phyloP scores from a whole-genome alignment of 2,329 filamentous ascomycete genomes.

The Paraphaeosphaeria sporulosa region DNA sequence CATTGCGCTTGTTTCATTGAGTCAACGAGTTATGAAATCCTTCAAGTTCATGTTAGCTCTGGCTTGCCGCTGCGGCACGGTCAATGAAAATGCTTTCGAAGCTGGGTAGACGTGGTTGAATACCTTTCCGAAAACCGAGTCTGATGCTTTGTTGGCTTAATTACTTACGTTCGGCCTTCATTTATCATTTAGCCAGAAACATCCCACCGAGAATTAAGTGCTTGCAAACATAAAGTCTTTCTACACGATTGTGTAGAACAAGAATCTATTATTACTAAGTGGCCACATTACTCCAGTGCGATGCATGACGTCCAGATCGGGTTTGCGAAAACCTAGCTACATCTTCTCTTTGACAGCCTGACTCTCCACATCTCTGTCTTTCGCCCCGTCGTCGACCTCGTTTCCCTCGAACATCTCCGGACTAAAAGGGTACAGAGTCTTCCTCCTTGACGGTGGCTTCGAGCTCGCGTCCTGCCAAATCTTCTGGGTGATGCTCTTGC shows the following conservation, averaged over 20 bases:
- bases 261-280: background rate
- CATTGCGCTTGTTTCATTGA: background rate
- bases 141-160: no score
- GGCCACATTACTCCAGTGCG: background rate
- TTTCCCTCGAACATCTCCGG: constrained; percentile 17
- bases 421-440: constrained; percentile 28
- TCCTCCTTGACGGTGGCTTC: constrained; percentile 30
- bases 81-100: no score
- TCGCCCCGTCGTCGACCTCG: background rate
- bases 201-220: no score
- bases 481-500: constrained; percentile 38
- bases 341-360: background rate
- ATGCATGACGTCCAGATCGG: background rate
- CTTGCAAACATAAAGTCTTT: no score
- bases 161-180: no score
- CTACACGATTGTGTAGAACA: background rate
- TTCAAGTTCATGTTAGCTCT: no score
- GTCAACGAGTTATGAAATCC: background rate
- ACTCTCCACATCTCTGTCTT: constrained; percentile 17
- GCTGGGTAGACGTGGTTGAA: no score
- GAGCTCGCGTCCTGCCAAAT: constrained; percentile 37
- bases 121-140: no score
- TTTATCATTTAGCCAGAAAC: no score
- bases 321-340: background rate
- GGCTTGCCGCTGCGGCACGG: no score